Base-by-base conservation (phyloP, 345 rosid species). In the Citropsis articulata region DNA sequence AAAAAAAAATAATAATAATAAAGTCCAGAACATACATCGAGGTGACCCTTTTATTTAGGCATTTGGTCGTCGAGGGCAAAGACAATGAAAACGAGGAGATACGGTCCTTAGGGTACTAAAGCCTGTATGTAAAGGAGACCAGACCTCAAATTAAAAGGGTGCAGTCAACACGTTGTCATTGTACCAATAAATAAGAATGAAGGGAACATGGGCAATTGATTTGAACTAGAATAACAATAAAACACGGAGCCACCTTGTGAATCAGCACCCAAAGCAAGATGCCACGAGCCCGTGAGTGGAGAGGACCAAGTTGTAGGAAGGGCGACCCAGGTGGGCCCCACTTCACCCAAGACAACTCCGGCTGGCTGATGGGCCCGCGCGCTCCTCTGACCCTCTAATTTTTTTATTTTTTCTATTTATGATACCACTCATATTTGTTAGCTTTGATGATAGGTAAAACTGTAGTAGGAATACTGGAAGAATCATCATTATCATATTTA, bases 201-300 rank as follows among this genome's bases (percentile, higher is more conserved):
- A 64, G 7, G 38, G 19, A 25, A 25, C 33, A 64, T 22, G 56
- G 21, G 21, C 21, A 16, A 16, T 50, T 10, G 48, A 42, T 42
- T 16, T 50, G 56, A 50, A 50, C 22, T 5, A 18, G 21, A 36
- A 13, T 12, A 13, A 12, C 18, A 61, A 8, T 0, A 53, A 48
- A 31, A 66, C 27, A 13, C 0, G 14, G 73, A 76, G 81, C 84
- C 79, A 78, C 70, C 82, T 61, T 40, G 81, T 56, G 27, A 61
- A 60, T 45, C 64, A 40, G 53, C 64, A 50, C 75, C 60, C 66
- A 75, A 19, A 35, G 56, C 33, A 30, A 66, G 5, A 13, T 2
- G 61, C 19, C 60, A 62, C 40, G n/a, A 53, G 21, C 56, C 56
- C 56, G 22, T 16, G 16, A 50, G 14, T 42, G 48, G 14, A 31